Conservation (phyloP, 2,329 filamentous ascomycete genomes). For the Colletotrichum phormii region DNA sequence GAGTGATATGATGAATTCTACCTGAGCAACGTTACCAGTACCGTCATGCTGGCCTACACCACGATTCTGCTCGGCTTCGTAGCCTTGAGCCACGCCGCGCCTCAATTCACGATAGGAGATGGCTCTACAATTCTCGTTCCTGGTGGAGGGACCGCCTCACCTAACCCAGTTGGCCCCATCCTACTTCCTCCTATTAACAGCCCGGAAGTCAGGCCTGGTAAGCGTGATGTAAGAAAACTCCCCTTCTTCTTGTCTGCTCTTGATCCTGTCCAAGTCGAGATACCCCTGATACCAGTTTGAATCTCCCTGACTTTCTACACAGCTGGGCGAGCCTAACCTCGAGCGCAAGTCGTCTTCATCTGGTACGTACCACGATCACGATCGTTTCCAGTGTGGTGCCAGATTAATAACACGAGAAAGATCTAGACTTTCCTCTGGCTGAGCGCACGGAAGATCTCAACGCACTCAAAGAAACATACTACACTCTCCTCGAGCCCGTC, state of each 20-base stretch:
- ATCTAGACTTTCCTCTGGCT: neutral
- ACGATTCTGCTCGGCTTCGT: slow-evolving; percentile 2
- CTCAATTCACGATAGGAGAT: slow-evolving; percentile 9
- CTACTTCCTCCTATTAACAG: neutral
- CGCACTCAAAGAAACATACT: slow-evolving; percentile 1
- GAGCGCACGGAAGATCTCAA: neutral
- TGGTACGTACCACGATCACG: neutral
- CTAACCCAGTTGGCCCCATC: neutral
- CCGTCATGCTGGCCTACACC: neutral
- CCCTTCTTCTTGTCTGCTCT: neutral
- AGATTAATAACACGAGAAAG: too few species aligned
- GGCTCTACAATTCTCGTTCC: slow-evolving; percentile 19
- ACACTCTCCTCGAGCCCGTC: neutral
- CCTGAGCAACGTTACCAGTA: neutral
- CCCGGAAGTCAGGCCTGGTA: slow-evolving; percentile 5
- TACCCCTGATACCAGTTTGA: neutral
- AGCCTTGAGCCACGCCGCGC: slow-evolving; percentile 17
- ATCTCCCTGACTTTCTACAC: neutral
- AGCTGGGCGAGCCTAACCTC: neutral
- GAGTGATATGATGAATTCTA: neutral
- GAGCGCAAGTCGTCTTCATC: neutral
- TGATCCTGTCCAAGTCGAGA: neutral
- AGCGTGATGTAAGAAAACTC: neutral
- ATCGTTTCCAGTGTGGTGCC: neutral
- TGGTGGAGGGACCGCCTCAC: neutral